Base-by-base conservation (phyloP, 306 rosid genomes). In the Inga laurina region DNA sequence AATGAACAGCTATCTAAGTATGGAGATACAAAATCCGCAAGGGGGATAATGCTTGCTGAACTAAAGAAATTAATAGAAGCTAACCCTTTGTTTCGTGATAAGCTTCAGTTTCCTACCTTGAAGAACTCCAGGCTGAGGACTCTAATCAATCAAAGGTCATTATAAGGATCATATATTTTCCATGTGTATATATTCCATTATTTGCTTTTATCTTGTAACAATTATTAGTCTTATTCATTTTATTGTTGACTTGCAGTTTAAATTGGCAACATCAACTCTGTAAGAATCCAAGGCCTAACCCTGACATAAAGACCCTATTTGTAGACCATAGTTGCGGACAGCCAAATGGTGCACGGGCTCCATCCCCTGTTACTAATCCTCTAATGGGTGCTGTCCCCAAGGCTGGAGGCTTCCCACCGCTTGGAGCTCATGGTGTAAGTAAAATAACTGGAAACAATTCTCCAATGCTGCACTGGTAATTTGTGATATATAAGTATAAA, bases 221-320 rank as follows among this genome's bases (percentile, higher is more conserved):
- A 75, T n/a, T 62, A 8, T 84, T 73, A 59, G 77, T 57, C 32
- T 66, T 35, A 13, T 59, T 43, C 57, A 45, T 78, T 54, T 30
- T 10, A 70, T 44, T 71, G 43, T 89, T 74, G 85, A 72, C 64
- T 83, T 85, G 90, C 95, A 97, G 99, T 87, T 91, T 97, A 87
- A 97, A 97, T 79, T 97, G 99, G 99, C 99, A 97, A 88, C 99
- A 97, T 89, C 99, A 97, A 83, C 99, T 97, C 80, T 97, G 99
- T 87, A 97, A 97, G 95, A 97, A 90, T 79, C 99, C 99, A 43
- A 91, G 98, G 90, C 82, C 99, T 62, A 97, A 97, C 72, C 99
- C 99, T 84, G 98, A 97, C 90, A 97, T 97, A 80, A 97, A 97
- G 91, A 97, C 99, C 84, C 91, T 97, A 77, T 97, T 97, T 81